Base-by-base conservation (phyloP, 2,329 filamentous ascomycete genomes). In the Nothomitra cinnamomea region DNA sequence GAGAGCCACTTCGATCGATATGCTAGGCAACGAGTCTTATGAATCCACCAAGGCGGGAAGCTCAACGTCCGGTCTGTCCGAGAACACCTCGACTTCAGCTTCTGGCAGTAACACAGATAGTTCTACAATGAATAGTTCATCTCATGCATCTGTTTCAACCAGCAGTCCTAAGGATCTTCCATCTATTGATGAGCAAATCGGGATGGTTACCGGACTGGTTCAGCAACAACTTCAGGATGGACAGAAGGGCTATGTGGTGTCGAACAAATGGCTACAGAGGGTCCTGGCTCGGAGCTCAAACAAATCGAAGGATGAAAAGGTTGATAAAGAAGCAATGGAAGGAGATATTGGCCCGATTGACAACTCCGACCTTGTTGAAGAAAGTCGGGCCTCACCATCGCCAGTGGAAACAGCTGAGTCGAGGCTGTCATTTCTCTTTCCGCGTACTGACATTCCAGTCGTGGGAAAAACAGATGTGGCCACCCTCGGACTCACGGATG, bases 341-440 rank as follows among this genome's bases (percentile, higher is more conserved):
- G 78, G 77, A 5, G 75, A 79, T 3, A 76, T 92, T 54, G 88
- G 88, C 1, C 85, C 86, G 0, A 77, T 96, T 32, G 87, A 95
- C 70, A 95, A 95, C 63, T 80, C 84, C 0, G 84, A 89, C 62
- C 81, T 95, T 56, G 79, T 89, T 52, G 55, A 58, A 7, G 53
- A 57, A n/a, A 61, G 60, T 49, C 66, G 53, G 45, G 24, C 24
- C 24, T 13, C 45, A 49, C 19, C 24, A 17, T 59, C 19, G 55
- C 63, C 6, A 54, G 57, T 28, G 61, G 49, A 55, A 7, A 56
- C 58, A 6, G 58, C 57, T 1, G 52, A 59, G 24, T 52, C 52
- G 1, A 32, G 19, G 45, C 48, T 19, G 40, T 19, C 38, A 41
- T 47, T 41, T 40, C 17, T 50, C 28, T 50, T 41, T 13, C 41